These are phyloP conservation scores for Novymonas esmeraldas DNA, from an alignment of 208 protist genomes.

Conservation along the genomic window DNA sequence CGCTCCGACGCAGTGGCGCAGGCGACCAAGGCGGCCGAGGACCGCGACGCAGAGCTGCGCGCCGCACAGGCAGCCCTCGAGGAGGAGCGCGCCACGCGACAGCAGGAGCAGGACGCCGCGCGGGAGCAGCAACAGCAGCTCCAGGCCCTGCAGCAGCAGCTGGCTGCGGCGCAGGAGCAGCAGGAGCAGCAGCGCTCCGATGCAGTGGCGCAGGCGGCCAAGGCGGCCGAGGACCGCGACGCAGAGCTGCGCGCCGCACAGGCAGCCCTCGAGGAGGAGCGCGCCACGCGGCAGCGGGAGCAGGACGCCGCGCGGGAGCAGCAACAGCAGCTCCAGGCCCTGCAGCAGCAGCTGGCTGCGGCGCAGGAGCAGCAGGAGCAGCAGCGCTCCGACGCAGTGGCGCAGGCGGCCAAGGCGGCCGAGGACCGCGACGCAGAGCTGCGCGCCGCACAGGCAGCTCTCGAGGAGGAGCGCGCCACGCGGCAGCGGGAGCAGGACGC, in stretches of 20 bases:
- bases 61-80: constrained; percentile 7
- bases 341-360: not conserved
- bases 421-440: constrained; percentile 6
- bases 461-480: not conserved
- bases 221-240: constrained; percentile 7
- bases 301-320: constrained; percentile 1
- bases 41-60: not conserved
- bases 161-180: not conserved
- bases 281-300: not conserved
- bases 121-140: not conserved
- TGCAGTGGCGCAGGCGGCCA: constrained; percentile 9
- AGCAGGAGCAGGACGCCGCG: not conserved
- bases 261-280: constrained; percentile 7
- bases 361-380: constrained; percentile 1
- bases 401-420: not conserved
- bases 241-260: constrained; percentile 12
- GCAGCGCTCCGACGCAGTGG: not conserved
- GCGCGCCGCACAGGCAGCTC: not conserved
- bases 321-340: not conserved
- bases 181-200: constrained; percentile 9
- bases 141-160: constrained; percentile 8
- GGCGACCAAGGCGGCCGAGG: not conserved
- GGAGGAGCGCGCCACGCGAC: constrained; percentile 2
- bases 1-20: not conserved
- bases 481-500: constrained; percentile 8